phyloP scores from a whole-genome alignment of 169 alveolate genomes.

The Plasmodium chabaudi region DNA sequence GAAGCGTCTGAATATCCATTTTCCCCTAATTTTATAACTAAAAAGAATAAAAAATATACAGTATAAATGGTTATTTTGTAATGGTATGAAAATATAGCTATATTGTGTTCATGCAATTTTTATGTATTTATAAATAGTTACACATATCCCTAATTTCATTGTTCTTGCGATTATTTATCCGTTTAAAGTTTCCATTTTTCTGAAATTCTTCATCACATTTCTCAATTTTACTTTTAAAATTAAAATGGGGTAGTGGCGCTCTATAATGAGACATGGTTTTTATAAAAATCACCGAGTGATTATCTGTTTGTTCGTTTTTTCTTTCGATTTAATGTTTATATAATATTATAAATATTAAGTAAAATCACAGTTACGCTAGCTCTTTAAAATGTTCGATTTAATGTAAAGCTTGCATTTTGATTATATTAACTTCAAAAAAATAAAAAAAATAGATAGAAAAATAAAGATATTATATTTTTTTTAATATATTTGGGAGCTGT shows the following conservation, averaged over 20 bases:
- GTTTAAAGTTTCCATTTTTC: slow-evolving; percentile 40
- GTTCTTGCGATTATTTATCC: slow-evolving; percentile 64
- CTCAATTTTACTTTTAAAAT: slow-evolving; percentile 57
- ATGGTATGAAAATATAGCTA: too few relatives aligned
- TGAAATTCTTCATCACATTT: slow-evolving; percentile 49
- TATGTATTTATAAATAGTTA: slow-evolving; percentile 5
- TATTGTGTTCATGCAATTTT: neutral
- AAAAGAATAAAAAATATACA: neutral
- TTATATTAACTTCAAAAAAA: slow-evolving; percentile 1
- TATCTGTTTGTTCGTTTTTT: too few relatives aligned
- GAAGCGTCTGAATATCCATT: slow-evolving; percentile 68
- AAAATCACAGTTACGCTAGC: too few relatives aligned
- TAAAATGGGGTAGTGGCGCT: slow-evolving; percentile 62
- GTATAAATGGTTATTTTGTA: too few relatives aligned
- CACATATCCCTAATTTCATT: slow-evolving; percentile 74
- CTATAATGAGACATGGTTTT: slow-evolving; percentile 32
- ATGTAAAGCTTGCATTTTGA: too few relatives aligned
- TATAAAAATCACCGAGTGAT: too few relatives aligned
- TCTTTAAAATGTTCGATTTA: too few relatives aligned
- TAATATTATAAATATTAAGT: too few relatives aligned
- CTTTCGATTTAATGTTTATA: too few relatives aligned
- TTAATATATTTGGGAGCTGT: too few relatives aligned
- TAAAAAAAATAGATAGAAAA: slow-evolving; percentile 4
- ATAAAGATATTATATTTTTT: neutral
- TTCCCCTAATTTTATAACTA: slow-evolving; percentile 64